A percentile compares a stretch with the other conserved stretches of the same genome.
Evolutionary conservation across 1,284 basidiomycete genomes (phyloP).

Genomic region (Fomitopsis schrenkii): DNA sequence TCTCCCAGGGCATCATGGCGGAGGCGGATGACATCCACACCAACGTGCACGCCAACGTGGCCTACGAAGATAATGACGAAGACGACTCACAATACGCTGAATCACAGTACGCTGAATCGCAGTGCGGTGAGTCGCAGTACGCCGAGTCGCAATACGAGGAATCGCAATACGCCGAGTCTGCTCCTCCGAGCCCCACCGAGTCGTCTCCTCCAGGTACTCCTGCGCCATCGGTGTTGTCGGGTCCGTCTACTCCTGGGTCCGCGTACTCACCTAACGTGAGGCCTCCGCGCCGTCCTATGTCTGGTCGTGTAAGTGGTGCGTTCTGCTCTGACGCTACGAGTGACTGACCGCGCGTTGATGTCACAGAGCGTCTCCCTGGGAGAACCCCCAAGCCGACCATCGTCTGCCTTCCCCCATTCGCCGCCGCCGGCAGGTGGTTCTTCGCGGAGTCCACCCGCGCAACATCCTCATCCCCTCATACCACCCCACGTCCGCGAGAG

Average conservation of each 20-base stretch:
- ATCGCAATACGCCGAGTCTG: neutral
- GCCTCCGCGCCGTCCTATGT: neutral
- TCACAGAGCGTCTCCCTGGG: neutral
- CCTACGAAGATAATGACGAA: neutral
- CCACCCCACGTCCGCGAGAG: neutral
- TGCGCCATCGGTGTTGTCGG: neutral
- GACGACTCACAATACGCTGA: too few relatives aligned
- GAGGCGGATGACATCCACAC: neutral
- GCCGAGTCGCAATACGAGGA: too few relatives aligned
- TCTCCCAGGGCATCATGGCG: slow-evolving; percentile 22
- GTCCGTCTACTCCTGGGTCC: neutral
- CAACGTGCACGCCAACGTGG: neutral
- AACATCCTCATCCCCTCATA: neutral
- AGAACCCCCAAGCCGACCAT: neutral
- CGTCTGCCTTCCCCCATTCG: neutral
- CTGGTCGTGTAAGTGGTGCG: neutral
- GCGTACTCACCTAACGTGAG: slow-evolving; percentile 3
- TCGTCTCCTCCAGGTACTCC: neutral
- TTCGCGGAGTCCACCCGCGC: neutral
- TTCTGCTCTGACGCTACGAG: too few relatives aligned
- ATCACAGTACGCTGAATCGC: too few relatives aligned
- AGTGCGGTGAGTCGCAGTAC: too few relatives aligned
- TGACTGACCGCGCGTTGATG: neutral
- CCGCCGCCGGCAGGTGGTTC: neutral
- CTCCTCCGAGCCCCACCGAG: neutral